Percentiles rank a stretch among this genome's conserved stretches.
These are phyloP conservation scores for Blepharisma stoltei DNA, from an alignment of 73 alveolate genomes.

Conservation along the genomic window DNA sequence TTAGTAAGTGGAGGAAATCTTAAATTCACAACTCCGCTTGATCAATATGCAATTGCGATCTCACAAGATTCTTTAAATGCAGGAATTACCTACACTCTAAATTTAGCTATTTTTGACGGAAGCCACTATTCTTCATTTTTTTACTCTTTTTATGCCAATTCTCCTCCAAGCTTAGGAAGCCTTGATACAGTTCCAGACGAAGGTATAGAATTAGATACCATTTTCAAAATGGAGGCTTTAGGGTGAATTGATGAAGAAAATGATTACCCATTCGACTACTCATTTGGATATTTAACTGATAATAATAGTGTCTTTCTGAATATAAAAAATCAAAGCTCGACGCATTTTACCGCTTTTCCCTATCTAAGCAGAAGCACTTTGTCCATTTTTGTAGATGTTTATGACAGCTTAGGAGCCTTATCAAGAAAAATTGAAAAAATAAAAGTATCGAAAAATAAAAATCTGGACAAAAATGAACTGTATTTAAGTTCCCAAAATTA, in stretches of 20 bases:
- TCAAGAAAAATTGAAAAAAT: neutral
- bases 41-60: too few relatives aligned
- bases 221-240: neutral
- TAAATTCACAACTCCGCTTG: too few relatives aligned
- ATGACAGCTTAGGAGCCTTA: neutral
- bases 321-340: neutral
- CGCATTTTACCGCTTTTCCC: neutral
- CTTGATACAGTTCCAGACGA: neutral
- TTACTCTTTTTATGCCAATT: neutral
- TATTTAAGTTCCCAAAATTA: too few relatives aligned
- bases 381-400: neutral
- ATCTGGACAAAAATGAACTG: too few relatives aligned
- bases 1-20: too few relatives aligned
- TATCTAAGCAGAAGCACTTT: neutral
- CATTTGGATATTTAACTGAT: neutral
- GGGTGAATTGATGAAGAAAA: neutral
- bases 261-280: neutral
- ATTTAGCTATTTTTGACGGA: neutral
- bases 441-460: too few relatives aligned
- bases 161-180: neutral
- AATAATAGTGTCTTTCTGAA: neutral
- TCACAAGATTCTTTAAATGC: too few relatives aligned
- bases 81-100: too few relatives aligned
- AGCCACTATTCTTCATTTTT: neutral
- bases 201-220: neutral